A percentile compares a stretch with the other conserved stretches of the same genome.
phyloP scores from a whole-genome alignment of 352 stramenopile genomes.

The Thalassiosira exigua region DNA sequence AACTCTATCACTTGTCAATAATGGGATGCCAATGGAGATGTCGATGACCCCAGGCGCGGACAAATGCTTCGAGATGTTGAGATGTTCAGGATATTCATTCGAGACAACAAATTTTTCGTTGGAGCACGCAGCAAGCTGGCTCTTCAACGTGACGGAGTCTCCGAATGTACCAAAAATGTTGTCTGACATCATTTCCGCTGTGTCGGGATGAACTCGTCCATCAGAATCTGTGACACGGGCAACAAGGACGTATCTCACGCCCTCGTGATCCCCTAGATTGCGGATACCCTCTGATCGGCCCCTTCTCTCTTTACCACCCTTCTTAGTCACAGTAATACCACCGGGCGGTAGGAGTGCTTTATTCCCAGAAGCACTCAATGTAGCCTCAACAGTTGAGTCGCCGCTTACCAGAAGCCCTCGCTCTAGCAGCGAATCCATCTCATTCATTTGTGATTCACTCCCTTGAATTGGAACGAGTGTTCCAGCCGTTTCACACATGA shows the following conservation, averaged over 20 bases:
- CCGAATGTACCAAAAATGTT: slow-evolving; percentile 44
- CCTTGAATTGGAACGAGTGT: slow-evolving; percentile 29
- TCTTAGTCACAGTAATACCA: not conserved
- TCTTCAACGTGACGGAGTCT: slow-evolving; percentile 17
- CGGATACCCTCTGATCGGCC: not conserved
- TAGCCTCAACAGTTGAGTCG: slow-evolving; percentile 27
- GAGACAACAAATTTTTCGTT: slow-evolving; percentile 37
- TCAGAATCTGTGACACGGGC: not conserved
- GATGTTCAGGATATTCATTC: slow-evolving; percentile 18
- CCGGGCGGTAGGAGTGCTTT: not conserved
- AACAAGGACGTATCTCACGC: not conserved
- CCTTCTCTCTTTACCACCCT: not conserved
- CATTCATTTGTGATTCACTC: slow-evolving; percentile 21
- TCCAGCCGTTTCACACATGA: slow-evolving; percentile 45
- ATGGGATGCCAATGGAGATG: slow-evolving; percentile 20
- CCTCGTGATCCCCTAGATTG: not conserved
- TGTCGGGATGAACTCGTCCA: not conserved
- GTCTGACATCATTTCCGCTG: slow-evolving; percentile 22
- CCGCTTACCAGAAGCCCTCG: slow-evolving; percentile 42
- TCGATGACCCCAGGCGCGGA: slow-evolving; percentile 51
- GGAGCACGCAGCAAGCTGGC: slow-evolving; percentile 38
- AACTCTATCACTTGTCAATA: slow-evolving; percentile 8
- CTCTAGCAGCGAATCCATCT: slow-evolving; percentile 40
- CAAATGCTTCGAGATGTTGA: slow-evolving; percentile 10
- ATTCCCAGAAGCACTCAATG: not conserved